These are phyloP conservation scores for Sporisorium scitamineum DNA, from an alignment of 1,284 basidiomycete species.

Conservation along the genomic window DNA sequence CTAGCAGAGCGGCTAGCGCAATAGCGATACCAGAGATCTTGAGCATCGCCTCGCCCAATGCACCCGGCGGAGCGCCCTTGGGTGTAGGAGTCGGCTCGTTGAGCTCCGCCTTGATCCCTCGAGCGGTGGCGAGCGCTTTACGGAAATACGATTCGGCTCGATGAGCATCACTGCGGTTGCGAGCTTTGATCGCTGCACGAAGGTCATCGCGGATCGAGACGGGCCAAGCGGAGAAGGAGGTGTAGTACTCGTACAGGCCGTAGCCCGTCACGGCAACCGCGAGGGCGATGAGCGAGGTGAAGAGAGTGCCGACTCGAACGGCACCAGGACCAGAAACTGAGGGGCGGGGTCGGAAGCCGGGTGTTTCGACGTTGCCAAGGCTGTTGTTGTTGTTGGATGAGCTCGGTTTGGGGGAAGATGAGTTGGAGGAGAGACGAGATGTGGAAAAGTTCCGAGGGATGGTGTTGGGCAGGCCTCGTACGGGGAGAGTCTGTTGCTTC, in stretches of 20 bases:
- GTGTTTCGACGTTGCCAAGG: constrained; percentile 39
- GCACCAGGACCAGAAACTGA: constrained; percentile 18
- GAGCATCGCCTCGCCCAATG: constrained; percentile 47
- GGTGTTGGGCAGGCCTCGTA: constrained; percentile 1
- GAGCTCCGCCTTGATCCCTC: constrained; percentile 40
- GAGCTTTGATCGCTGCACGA: constrained; percentile 65
- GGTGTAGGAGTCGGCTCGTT: constrained; percentile 42
- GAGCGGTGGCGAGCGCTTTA: constrained; percentile 55
- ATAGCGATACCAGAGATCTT: constrained; percentile 68
- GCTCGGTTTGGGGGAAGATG: constrained; percentile 11
- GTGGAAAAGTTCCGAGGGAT: neutral
- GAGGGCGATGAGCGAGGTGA: constrained; percentile 53
- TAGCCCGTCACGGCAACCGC: constrained; percentile 64
- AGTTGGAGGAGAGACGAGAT: neutral
- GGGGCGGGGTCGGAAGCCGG: constrained; percentile 33
- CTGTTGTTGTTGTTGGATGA: neutral
- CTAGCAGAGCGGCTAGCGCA: constrained; percentile 63
- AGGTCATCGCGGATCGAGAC: constrained; percentile 64
- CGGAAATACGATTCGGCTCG: constrained; percentile 61
- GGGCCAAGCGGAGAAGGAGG: constrained; percentile 68
- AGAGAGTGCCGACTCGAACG: constrained; percentile 45
- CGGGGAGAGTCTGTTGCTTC: neutral
- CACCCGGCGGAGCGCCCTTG: constrained; percentile 17
- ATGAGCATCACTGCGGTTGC: constrained; percentile 59
- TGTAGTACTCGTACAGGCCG: constrained; percentile 67